Conservation (phyloP, 2,329 filamentous ascomycete genomes). For the Nannizziopsis arthrosporioides region DNA sequence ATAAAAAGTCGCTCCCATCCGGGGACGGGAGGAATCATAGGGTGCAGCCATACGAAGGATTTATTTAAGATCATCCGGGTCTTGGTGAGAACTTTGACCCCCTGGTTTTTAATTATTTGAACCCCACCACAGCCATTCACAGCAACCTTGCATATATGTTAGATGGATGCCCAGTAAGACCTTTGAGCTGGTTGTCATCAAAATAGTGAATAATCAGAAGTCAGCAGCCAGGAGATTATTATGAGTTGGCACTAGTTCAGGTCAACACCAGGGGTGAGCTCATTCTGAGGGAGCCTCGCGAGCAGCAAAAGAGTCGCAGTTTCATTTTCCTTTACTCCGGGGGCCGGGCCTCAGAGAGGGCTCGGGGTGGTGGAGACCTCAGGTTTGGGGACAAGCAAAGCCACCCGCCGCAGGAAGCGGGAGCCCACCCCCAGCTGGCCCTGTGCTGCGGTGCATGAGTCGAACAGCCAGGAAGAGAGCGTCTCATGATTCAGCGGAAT, state of each 20-base stretch:
- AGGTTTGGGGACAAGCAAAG: background rate
- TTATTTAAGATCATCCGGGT: slow-evolving; percentile 4
- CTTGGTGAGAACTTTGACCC: slow-evolving; percentile 7
- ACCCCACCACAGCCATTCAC: slow-evolving; percentile 8
- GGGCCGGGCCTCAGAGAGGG: background rate
- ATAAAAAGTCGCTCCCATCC: slow-evolving; percentile 52
- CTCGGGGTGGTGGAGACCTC: background rate
- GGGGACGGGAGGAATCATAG: slow-evolving; percentile 30
- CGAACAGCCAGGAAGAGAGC: too few species aligned
- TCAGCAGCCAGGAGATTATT: background rate
- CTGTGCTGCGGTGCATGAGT: too few species aligned
- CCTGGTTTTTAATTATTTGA: slow-evolving; percentile 5
- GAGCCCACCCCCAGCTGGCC: too few species aligned
- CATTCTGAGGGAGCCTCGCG: too few species aligned
- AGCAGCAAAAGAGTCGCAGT: too few species aligned
- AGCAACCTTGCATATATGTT: slow-evolving; percentile 4
- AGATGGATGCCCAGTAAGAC: background rate
- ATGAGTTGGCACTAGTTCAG: too few species aligned
- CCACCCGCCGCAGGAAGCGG: background rate
- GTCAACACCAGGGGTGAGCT: too few species aligned
- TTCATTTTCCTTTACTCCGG: too few species aligned
- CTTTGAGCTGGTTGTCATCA: background rate
- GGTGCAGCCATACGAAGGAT: slow-evolving; percentile 24
- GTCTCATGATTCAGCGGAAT: too few species aligned
- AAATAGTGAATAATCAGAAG: background rate